These are phyloP conservation scores for Isoetes taiwanensis DNA, from an alignment of 75 land plant species.

Conservation along the genomic window DNA sequence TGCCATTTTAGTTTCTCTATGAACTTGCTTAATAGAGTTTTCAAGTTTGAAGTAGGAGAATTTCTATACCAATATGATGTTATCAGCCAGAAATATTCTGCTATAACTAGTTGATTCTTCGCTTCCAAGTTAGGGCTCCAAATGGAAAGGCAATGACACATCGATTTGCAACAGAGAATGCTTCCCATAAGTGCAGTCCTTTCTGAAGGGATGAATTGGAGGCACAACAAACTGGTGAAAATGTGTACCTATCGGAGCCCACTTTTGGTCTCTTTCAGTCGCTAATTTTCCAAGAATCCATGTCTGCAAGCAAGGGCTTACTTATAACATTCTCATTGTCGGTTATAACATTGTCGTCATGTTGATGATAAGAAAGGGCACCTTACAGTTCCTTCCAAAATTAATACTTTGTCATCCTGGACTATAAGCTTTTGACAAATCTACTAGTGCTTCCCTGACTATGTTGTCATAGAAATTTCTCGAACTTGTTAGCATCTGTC, in stretches of 20 bases:
- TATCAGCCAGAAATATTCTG: too few species aligned
- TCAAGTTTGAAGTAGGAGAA: too few species aligned
- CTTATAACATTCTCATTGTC: too few species aligned
- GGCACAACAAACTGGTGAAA: slow-evolving; percentile 37
- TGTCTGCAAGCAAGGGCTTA: slow-evolving; percentile 11
- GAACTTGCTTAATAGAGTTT: too few species aligned
- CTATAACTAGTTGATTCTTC: too few species aligned
- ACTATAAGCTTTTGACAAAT: slow-evolving; percentile 46
- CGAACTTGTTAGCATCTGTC: slow-evolving; percentile 80
- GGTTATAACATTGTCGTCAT: too few species aligned
- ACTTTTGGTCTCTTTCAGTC: slow-evolving; percentile 21
- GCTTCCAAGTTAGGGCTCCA: too few species aligned
- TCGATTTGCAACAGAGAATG: slow-evolving; percentile 12
- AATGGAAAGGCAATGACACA: too few species aligned
- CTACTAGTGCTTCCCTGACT: slow-evolving; percentile 55
- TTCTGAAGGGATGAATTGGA: slow-evolving; percentile 13
- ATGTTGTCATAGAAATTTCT: slow-evolving; percentile 65
- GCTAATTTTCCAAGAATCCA: slow-evolving; percentile 41
- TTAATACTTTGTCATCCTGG: slow-evolving; percentile 83
- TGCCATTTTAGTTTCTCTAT: too few species aligned
- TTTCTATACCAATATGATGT: too few species aligned
- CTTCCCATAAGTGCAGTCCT: slow-evolving; percentile 31
- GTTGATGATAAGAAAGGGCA: too few species aligned
- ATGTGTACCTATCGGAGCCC: slow-evolving; percentile 33
- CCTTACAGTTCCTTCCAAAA: slow-evolving; percentile 79